These are phyloP conservation scores for Dichomitus squalens DNA, from an alignment of 1,284 basidiomycete species.

Conservation along the genomic window DNA sequence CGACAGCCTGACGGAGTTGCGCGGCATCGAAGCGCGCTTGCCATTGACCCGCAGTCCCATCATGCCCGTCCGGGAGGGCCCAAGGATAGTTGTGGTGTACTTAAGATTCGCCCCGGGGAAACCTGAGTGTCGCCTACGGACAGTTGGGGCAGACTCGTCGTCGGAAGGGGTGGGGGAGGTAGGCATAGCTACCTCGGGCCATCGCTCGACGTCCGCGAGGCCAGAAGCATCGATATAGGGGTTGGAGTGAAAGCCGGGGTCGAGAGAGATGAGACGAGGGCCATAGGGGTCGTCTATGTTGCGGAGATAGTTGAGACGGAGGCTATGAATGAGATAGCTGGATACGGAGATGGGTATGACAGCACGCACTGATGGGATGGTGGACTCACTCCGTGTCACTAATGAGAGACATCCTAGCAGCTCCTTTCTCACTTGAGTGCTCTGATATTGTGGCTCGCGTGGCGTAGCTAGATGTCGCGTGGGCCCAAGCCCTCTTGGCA, in stretches of 20 bases:
- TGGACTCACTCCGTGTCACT: conserved; percentile 57
- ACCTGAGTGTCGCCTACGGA: conserved; percentile 44
- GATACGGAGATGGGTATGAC: conserved; percentile 2
- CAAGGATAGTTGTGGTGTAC: conserved; percentile 85
- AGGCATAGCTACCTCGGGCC: conserved; percentile 80
- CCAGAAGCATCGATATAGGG: conserved; percentile 81
- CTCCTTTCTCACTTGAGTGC: background rate
- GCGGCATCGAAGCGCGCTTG: conserved; percentile 38
- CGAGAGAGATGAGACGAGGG: conserved; percentile 77
- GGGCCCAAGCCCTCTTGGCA: too few relatives aligned
- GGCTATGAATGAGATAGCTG: conserved; percentile 85
- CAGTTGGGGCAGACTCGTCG: conserved; percentile 52
- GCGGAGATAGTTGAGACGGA: conserved; percentile 86
- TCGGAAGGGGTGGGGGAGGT: conserved; percentile 71
- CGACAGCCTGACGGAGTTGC: conserved; percentile 44
- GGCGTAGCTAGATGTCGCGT: too few relatives aligned
- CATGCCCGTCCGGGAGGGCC: conserved; percentile 35
- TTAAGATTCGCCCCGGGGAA: conserved; percentile 69
- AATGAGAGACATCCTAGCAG: conserved; percentile 58
- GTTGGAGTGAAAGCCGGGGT: conserved; percentile 71
- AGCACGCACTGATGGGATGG: background rate
- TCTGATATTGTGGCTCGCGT: background rate
- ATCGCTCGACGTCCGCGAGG: conserved; percentile 74
- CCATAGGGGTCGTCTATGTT: conserved; percentile 86
- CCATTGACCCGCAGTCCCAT: conserved; percentile 37